These are phyloP conservation scores for Brassica cretica DNA, from an alignment of 345 rosid species.

Conservation along the genomic window DNA sequence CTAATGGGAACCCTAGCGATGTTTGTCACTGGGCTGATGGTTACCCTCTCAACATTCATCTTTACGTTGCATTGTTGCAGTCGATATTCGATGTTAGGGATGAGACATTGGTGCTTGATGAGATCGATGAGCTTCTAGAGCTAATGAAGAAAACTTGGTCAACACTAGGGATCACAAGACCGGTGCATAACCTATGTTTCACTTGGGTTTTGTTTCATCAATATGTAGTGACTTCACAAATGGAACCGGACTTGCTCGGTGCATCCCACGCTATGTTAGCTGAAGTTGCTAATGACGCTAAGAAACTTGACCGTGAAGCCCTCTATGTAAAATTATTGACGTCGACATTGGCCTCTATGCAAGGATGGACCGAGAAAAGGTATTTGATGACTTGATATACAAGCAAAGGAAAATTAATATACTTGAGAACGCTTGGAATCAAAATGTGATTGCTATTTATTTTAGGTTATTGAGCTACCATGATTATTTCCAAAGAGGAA, in stretches of 20 bases:
- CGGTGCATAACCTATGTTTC: conserved; percentile 72
- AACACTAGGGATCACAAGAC: conserved; percentile 67
- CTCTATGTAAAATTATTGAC: conserved; percentile 57
- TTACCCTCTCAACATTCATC: conserved; percentile 75
- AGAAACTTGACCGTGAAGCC: conserved; percentile 66
- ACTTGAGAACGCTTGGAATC: background rate
- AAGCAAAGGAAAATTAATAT: background rate
- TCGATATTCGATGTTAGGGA: conserved; percentile 75
- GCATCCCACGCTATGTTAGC: conserved; percentile 76
- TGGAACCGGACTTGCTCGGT: conserved; percentile 71
- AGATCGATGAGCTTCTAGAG: conserved; percentile 85
- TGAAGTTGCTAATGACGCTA: conserved; percentile 77
- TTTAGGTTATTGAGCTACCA: conserved; percentile 47
- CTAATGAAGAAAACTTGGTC: conserved; percentile 94
- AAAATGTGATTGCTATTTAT: background rate
- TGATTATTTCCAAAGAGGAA: conserved; percentile 69
- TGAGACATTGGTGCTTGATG: conserved; percentile 80
- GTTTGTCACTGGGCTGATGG: conserved; percentile 99
- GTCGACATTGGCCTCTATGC: conserved; percentile 66
- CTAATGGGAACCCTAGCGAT: conserved; percentile 57
- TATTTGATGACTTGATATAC: background rate
- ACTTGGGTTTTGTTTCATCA: conserved; percentile 90
- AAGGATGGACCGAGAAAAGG: conserved; percentile 81
- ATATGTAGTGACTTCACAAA: conserved; percentile 62
- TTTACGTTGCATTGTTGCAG: conserved; percentile 62